Base-by-base conservation (phyloP, 768 basidiomycete species). In the Phaeolepiota aurea region DNA sequence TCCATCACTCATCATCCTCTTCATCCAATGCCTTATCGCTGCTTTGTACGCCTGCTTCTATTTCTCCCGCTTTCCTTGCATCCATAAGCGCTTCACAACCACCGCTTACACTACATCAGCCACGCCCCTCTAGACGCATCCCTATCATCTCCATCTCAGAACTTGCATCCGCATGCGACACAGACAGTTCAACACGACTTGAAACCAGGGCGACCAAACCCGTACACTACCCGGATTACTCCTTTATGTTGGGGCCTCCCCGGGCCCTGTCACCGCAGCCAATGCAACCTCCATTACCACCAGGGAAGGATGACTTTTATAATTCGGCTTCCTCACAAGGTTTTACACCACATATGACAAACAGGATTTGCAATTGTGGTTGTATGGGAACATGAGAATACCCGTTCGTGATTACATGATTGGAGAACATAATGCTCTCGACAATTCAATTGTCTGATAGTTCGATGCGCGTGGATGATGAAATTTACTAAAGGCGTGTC, bases 111-210 rank as follows among this genome's bases (percentile, higher is more conserved):
- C 52, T 72, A 20, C 66, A 66, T 54, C 69, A 72, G 48, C 69
- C 69, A 32, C 68, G 68, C 32, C 69, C 69, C 42, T 65, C 56
- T 34, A 64, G 68, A 41, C 61, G 54, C 33, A 69, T 71, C 51
- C 66, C 67, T 25, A 71, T 69, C 45, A 54, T 69, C 11, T 64
- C 64, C 28, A 59, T 72, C 20, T 64, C 64, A 22, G 51, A 63
- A 47, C 51, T 69, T 38, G 68, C 67, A 22, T 59, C 58, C 20
- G 64, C 62, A 31, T 64, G 62, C 48, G 68, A 68, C 18, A 56
- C 54, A 16, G 37, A 21, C 33, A 41, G 16, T n/a, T 22, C 38
- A 16, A 30, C 32, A 22, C n/a, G n/a, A 7, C 25, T 28, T 28
- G 25, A 28, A 7, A n/a, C 25, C n/a, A n/a, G n/a, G n/a, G n/a